A percentile compares a stretch with the other conserved stretches of the same genome.
Evolutionary conservation across 331 rosid species (phyloP).

Genomic region (Erythrophleum ivorense): DNA sequence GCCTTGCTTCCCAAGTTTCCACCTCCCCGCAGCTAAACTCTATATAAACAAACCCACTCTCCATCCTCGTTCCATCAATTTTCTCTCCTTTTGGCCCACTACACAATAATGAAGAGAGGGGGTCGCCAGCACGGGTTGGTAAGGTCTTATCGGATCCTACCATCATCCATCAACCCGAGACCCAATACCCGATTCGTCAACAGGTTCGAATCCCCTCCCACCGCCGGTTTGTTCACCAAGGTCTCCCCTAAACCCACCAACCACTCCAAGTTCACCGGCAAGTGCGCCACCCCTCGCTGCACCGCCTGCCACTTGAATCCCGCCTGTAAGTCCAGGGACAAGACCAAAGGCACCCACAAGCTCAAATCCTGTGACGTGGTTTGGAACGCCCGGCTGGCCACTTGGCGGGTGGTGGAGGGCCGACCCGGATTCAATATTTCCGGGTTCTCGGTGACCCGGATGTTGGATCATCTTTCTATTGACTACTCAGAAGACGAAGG

Average conservation of each 20-base stretch:
- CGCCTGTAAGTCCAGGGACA: constrained; percentile 60
- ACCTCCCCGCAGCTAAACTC: not conserved
- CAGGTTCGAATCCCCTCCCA: constrained; percentile 53
- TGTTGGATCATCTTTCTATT: constrained; percentile 48
- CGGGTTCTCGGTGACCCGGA: constrained; percentile 49
- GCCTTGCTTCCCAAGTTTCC: constrained; percentile 47
- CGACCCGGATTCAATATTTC: constrained; percentile 22
- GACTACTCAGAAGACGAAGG: not conserved
- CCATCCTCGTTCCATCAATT: not conserved
- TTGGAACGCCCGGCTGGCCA: constrained; percentile 32
- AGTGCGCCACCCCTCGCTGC: constrained; percentile 59
- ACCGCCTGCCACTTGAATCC: constrained; percentile 59
- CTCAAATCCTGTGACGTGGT: constrained; percentile 37
- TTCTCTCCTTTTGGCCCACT: constrained; percentile 15
- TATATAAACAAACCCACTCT: constrained; percentile 22
- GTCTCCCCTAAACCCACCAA: constrained; percentile 75
- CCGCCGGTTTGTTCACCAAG: constrained; percentile 70
- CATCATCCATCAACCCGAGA: constrained; percentile 51
- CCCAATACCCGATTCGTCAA: constrained; percentile 45
- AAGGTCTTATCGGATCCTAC: constrained; percentile 58
- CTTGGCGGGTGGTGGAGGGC: constrained; percentile 45
- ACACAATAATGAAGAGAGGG: constrained; percentile 71
- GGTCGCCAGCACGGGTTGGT: constrained; percentile 91
- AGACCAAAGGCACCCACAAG: constrained; percentile 69
- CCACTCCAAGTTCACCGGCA: constrained; percentile 88